Evolutionary conservation across 1,284 basidiomycete species (phyloP).

Genomic region (Thelephora terrestris): DNA sequence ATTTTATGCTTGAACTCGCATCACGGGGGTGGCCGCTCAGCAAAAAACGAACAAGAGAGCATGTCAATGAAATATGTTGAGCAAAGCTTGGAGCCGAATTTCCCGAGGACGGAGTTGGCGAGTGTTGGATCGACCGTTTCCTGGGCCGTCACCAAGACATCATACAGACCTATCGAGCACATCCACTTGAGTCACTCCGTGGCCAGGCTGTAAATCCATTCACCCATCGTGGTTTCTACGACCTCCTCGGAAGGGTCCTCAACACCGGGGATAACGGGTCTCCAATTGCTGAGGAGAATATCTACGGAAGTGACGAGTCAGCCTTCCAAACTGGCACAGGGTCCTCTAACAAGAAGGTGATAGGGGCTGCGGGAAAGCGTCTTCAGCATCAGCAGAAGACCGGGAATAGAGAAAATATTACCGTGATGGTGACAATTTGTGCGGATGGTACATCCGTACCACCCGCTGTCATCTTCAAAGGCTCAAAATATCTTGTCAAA

Average conservation of each 20-base stretch:
- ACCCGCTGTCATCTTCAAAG: slow-evolving; percentile 31
- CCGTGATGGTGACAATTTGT: slow-evolving; percentile 28
- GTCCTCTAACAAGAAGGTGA: slow-evolving; percentile 3
- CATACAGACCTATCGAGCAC: slow-evolving; percentile 20
- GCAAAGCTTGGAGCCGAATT: slow-evolving; percentile 21
- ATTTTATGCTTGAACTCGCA: slow-evolving; percentile 16
- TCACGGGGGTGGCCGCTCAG: slow-evolving; percentile 24
- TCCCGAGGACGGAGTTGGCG: slow-evolving; percentile 25
- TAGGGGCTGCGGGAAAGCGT: slow-evolving; percentile 10
- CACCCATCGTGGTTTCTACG: slow-evolving; percentile 23
- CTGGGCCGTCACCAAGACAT: slow-evolving; percentile 20
- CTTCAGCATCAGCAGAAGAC: slow-evolving; percentile 23
- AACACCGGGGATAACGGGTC: slow-evolving; percentile 11
- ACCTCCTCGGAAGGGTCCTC: slow-evolving; percentile 12
- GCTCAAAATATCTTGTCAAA: slow-evolving; percentile 20
- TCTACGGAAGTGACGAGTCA: slow-evolving; percentile 26
- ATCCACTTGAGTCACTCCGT: slow-evolving; percentile 21
- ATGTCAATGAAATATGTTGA: slow-evolving; percentile 11
- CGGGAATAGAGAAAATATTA: slow-evolving; percentile 27
- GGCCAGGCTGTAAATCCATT: slow-evolving; percentile 26
- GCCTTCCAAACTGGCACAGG: slow-evolving; percentile 18
- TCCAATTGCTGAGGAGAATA: slow-evolving; percentile 13
- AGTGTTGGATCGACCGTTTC: slow-evolving; percentile 28
- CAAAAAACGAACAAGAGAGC: slow-evolving; percentile 19
- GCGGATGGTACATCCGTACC: slow-evolving; percentile 23